Evolutionary conservation across 2,329 filamentous ascomycete species (phyloP), one percentile per base, ranked within the genome.

Genomic region (Akanthomyces lecanii): DNA sequence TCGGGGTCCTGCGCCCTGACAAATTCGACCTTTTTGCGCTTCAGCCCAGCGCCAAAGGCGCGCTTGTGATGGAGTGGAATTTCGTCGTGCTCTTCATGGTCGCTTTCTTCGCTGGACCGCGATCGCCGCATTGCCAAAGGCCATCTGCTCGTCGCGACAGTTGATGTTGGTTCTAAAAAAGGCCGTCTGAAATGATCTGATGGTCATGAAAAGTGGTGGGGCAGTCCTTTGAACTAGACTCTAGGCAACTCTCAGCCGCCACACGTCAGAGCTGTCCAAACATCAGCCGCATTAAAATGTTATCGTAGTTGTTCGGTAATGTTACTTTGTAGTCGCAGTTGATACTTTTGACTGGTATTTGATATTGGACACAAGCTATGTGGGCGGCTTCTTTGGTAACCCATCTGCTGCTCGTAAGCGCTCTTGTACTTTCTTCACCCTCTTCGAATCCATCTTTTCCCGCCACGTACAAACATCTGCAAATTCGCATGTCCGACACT

Each of bases 401-500:
- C n/a, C 50, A 25, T 36, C 58, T 47, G 53, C 65, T 28, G 66
- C 67, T 36, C 65, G 64, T 53, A 72, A 63, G 52, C 65, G 71
- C 14, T 71, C 65, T 25, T 67, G 69, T 4, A 70, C 71, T 25
- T 62, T 69, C 28, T 57, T 66, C 2, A 76, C 62, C 6, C 68
- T 66, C 71, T 89, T 85, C 65, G 85, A 81, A 61, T 93, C 85
- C 74, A 90, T 88, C 12, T 81, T 80, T 68, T 83, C 80, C 44
- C 93, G 81, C 94, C 94, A 98, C 14, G 83, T 82, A 73, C 94
- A 98, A 2, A 79, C 81, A 2, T 91, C 87, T 0, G 82, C 85
- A 73, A 97, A 97, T 67, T 96, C 92, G 71, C 94, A 98, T 28
- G 82, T 85, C 23, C 86, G 79, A 72, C 94, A 98, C 74, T 97